A percentile compares a stretch with the other conserved stretches of the same genome.
These are phyloP conservation scores for Saussurea involucrata DNA, from an alignment of 129 eudicot genomes.

Conservation along the genomic window DNA sequence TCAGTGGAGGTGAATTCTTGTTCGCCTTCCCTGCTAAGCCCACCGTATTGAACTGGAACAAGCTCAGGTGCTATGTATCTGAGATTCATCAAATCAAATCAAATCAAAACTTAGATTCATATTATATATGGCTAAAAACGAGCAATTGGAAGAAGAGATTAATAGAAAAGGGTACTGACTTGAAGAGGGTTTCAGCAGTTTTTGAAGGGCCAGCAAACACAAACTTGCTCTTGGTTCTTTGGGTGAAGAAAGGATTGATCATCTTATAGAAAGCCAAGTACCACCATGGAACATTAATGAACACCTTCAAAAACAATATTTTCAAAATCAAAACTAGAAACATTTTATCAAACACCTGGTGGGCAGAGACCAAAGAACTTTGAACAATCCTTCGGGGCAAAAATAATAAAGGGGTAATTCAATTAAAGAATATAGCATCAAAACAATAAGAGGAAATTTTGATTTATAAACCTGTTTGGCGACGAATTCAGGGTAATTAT, in stretches of 20 bases:
- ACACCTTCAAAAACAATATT: conserved; percentile 45
- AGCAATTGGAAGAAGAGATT: not conserved
- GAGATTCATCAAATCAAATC: conserved; percentile 7
- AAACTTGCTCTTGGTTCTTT: conserved; percentile 93
- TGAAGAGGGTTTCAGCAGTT: conserved; percentile 85
- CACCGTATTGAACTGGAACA: conserved; percentile 90
- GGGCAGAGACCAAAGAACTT: not conserved
- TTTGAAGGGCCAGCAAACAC: conserved; percentile 88
- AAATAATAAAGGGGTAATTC: not conserved
- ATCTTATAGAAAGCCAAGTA: conserved; percentile 75
- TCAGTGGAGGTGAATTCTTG: conserved; percentile 59
- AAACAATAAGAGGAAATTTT: not conserved
- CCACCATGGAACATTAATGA: conserved; percentile 90
- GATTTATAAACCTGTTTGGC: conserved; percentile 74
- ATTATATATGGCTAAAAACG: not conserved
- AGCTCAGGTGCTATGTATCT: conserved; percentile 89
- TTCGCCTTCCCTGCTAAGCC: conserved; percentile 72
- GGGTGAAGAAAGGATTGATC: conserved; percentile 84
- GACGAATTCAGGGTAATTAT: conserved; percentile 88
- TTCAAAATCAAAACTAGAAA: not conserved
- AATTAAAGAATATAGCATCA: not conserved
- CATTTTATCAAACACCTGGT: conserved; percentile 1
- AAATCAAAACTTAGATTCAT: not conserved
- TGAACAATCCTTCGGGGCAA: not conserved
- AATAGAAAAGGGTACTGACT: conserved; percentile 31